phyloP scores from a whole-genome alignment of 2,329 filamentous ascomycete species.

The Calycina marina region DNA sequence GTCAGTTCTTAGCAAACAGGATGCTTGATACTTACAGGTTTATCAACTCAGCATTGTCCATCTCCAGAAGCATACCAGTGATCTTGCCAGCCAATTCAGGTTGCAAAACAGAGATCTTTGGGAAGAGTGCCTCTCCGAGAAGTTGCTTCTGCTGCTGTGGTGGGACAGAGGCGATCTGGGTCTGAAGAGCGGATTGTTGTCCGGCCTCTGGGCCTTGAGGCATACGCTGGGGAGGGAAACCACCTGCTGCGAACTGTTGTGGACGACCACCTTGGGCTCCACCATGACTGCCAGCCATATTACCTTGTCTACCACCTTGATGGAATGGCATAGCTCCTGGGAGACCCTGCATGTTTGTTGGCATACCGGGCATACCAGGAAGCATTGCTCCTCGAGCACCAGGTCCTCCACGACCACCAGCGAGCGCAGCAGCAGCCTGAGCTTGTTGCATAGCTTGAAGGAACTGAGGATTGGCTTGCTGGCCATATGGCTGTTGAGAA shows the following conservation, averaged over 20 bases:
- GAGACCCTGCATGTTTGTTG: slow-evolving; percentile 39
- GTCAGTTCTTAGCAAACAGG: slow-evolving; percentile 6
- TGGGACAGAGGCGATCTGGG: slow-evolving; percentile 38
- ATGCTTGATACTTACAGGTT: slow-evolving; percentile 61
- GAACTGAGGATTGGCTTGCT: slow-evolving; percentile 67
- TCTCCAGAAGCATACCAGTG: slow-evolving; percentile 98
- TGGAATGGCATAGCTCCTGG: slow-evolving; percentile 39
- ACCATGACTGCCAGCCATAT: slow-evolving; percentile 22
- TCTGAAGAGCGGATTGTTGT: slow-evolving; percentile 31
- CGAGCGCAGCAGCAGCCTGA: slow-evolving; percentile 42
- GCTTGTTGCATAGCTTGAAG: slow-evolving; percentile 74
- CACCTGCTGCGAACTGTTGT: slow-evolving; percentile 21
- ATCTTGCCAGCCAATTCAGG: slow-evolving; percentile 97
- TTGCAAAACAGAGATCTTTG: slow-evolving; percentile 93
- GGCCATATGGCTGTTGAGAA: slow-evolving; percentile 63
- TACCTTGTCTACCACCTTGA: slow-evolving; percentile 34
- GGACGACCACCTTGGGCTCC: slow-evolving; percentile 24
- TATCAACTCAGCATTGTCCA: slow-evolving; percentile 91
- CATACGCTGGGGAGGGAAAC: slow-evolving; percentile 26
- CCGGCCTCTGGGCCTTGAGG: slow-evolving; percentile 19
- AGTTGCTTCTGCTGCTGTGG: slow-evolving; percentile 93
- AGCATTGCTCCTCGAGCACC: slow-evolving; percentile 46
- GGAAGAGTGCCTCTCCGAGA: slow-evolving; percentile 93
- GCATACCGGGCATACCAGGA: slow-evolving; percentile 60
- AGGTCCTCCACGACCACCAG: slow-evolving; percentile 25